Conservation (phyloP, 192 early-diverging fungal species). For the Coemansia sp. region DNA sequence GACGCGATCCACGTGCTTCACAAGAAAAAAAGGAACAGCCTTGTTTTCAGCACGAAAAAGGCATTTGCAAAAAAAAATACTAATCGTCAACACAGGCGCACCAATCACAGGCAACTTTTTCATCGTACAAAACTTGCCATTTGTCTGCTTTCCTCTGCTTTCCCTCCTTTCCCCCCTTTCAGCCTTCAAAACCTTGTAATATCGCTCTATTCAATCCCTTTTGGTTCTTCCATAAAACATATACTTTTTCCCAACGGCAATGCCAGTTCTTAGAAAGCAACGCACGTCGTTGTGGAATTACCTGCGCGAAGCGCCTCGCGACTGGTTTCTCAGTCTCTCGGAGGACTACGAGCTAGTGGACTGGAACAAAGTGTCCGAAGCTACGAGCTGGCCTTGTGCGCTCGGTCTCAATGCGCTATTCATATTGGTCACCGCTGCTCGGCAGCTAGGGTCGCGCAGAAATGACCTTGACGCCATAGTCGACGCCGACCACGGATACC, state of each 20-base stretch:
- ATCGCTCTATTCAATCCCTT: not conserved
- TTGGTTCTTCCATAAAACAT: not conserved
- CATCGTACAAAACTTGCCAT: too few relatives aligned
- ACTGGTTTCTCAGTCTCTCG: slow-evolving; percentile 44
- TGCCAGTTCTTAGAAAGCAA: slow-evolving; percentile 38
- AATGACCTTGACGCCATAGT: slow-evolving; percentile 25
- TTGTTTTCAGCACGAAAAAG: too few relatives aligned
- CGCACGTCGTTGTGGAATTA: slow-evolving; percentile 39
- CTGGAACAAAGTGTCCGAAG: slow-evolving; percentile 49
- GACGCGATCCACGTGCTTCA: too few relatives aligned
- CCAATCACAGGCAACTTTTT: too few relatives aligned
- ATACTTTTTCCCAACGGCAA: not conserved
- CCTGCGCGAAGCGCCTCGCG: slow-evolving; percentile 42
- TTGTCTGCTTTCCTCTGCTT: not conserved
- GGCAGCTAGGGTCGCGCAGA: slow-evolving; percentile 21
- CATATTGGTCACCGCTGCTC: slow-evolving; percentile 27
- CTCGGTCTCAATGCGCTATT: slow-evolving; percentile 43
- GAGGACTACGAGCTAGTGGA: slow-evolving; percentile 57
- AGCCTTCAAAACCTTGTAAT: too few relatives aligned
- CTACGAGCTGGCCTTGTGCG: slow-evolving; percentile 55
- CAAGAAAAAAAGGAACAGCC: too few relatives aligned
- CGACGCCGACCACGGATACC: slow-evolving; percentile 17
- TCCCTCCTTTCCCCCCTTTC: not conserved
- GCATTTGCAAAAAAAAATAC: too few relatives aligned
- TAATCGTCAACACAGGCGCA: too few relatives aligned